Base-by-base conservation (phyloP, 1,139 yeast genomes). In the Trichomonascaceae sp. region DNA sequence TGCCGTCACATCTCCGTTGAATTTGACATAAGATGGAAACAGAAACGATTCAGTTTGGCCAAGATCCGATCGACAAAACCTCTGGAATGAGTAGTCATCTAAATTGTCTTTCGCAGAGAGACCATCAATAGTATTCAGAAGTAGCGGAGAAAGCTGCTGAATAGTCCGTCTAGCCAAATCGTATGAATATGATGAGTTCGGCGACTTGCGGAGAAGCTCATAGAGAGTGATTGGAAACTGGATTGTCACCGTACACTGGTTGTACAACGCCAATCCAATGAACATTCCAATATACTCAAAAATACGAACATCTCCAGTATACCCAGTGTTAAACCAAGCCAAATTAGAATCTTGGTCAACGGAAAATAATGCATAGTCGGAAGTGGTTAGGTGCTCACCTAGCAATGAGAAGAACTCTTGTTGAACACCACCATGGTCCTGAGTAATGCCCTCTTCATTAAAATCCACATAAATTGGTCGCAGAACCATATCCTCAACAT, bases 401-500 rank as follows among this genome's bases (percentile, higher is more conserved):
- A 67, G 46, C 10, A 53, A 50, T 12, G 60, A 60, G 55, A 67
- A 67, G 19, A 66, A 63, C 51, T 67, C 70, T 27, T 58, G 55
- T 50, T 65, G 68, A 6, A 66, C 66, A 5, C 70, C 70, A 15
- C 70, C 70, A 9, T 61, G 63, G 45, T 67, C 70, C 1, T 63
- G 53, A 15, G 64, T 67, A 10, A 64, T 43, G 38, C 64, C 66
- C 7, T 63, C 63, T 4, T 47, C 53, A 1, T 58, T 58, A 52
- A 64, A 64, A 32, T 58, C 47, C 4, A 67, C 60, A 50, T 60
- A 55, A 18, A 66, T 53, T 1, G 70, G 69, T 5, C 64, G 55
- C 9, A 55, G 55, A 15, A 64, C 48, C 52, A 56, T 36, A 27
- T 54, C 56, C 17, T 57, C 59, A n/a, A 59, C 49, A 38, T 45